Percentiles rank a stretch among this genome's conserved stretches.
phyloP scores from a whole-genome alignment of 2,329 filamentous ascomycete species.

The Aspergillus hiratsukae region DNA sequence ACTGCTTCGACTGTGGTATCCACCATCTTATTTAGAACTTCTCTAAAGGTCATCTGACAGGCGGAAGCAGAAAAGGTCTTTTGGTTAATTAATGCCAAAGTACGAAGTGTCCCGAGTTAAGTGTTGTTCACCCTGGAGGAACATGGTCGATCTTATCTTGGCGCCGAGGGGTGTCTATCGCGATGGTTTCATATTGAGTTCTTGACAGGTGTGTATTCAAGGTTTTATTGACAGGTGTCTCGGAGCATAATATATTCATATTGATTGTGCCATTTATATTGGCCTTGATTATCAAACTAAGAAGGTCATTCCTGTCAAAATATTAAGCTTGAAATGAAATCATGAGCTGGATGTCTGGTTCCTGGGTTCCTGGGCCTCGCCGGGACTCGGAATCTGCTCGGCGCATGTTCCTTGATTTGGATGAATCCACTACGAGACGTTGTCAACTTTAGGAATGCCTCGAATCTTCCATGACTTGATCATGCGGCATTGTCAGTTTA shows the following conservation, averaged over 20 bases:
- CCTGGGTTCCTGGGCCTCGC: background rate
- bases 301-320: background rate
- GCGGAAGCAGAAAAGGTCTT: background rate
- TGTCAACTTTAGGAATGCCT: background rate
- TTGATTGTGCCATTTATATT: background rate
- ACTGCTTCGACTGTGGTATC: no score
- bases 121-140: background rate
- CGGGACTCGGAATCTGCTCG: background rate
- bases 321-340: background rate
- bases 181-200: background rate
- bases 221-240: background rate
- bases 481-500: background rate
- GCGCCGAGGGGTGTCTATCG: background rate
- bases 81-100: background rate
- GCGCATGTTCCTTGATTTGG: background rate
- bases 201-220: background rate
- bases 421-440: background rate
- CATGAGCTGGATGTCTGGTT: background rate
- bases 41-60: background rate
- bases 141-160: background rate
- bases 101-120: background rate
- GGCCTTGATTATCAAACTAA: background rate
- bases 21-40: background rate
- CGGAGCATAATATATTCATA: background rate
- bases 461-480: background rate